Base-by-base conservation (phyloP, 2,329 filamentous ascomycete genomes). In the Aspergillus udagawae region DNA sequence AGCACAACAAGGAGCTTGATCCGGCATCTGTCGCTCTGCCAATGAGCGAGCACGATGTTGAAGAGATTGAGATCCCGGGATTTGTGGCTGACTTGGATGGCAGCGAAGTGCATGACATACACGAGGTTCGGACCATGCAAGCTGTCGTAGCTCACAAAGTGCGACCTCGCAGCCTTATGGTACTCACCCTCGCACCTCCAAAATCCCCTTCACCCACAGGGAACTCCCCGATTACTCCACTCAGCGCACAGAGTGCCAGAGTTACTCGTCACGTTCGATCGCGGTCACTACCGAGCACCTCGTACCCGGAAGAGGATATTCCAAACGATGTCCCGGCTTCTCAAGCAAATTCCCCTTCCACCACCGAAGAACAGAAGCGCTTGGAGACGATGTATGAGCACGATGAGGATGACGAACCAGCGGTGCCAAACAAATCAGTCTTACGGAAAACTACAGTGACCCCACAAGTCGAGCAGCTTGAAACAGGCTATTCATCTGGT, bases 51-150 rank as follows among this genome's bases (percentile, higher is more conserved):
- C 62, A 69, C 49, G 65, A 68, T 75, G 71, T 83, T 7, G 82
- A 87, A 49, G 91, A 95, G 69, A 94, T 95, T 45, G 89, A 94
- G 67, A 83, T 91, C 48, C 89, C 89, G 3, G 89, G 88, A 0
- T 79, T 91, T 4, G 84, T 82, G 1, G 73, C 72, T 12, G 82
- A 86, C 62, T 84, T 80, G 56, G 86, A 90, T 55, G 86, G 87
- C 14, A 87, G 56, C 20, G 63, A 65, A 7, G 41, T 59, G n/a
- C 44, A 27, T 7, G 44, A 47, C 4, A 25, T 47, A 21, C 44
- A 47, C 3, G 44, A 71, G 45, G 62, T 69, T 12, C 67, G 71
- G 55, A 77, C 58, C 64, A 79, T 65, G 68, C 57, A 67, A 57
- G 71, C 66, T 20, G 64, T 68, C 20, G 70, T 70, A 53, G 77